Conservation (phyloP, 768 basidiomycete species). For the Lactarius deliciosus region DNA sequence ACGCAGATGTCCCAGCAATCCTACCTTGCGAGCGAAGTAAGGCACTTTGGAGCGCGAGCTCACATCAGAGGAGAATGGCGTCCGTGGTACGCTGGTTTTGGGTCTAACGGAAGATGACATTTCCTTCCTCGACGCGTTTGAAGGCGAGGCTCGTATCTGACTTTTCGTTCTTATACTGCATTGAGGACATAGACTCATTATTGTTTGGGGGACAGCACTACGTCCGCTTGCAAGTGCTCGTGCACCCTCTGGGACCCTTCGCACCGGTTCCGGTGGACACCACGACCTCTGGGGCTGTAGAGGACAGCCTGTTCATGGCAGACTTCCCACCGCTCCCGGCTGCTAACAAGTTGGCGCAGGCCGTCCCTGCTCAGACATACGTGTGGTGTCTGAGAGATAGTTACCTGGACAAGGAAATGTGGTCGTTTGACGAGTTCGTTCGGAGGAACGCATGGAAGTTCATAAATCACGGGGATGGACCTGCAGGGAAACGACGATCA, state of each 20-base stretch:
- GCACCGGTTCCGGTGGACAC: slow-evolving; percentile 32
- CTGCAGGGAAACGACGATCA: slow-evolving; percentile 43
- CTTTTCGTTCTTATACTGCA: neutral
- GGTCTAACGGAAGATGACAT: slow-evolving; percentile 71
- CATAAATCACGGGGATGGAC: slow-evolving; percentile 45
- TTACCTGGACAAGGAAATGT: slow-evolving; percentile 56
- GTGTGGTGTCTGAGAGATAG: slow-evolving; percentile 52
- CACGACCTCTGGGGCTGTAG: slow-evolving; percentile 19
- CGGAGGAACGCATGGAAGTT: slow-evolving; percentile 74
- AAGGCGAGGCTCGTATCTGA: slow-evolving; percentile 60
- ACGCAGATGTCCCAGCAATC: slow-evolving; percentile 82
- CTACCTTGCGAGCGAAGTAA: slow-evolving; percentile 55
- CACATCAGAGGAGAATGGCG: slow-evolving; percentile 61
- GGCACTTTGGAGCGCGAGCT: slow-evolving; percentile 43
- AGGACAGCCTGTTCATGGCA: slow-evolving; percentile 40
- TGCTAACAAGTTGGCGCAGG: slow-evolving; percentile 36
- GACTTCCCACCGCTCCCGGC: slow-evolving; percentile 44
- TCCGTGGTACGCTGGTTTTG: slow-evolving; percentile 75
- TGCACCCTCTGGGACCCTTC: slow-evolving; percentile 54
- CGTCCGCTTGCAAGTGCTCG: slow-evolving; percentile 49
- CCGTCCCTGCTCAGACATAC: slow-evolving; percentile 65
- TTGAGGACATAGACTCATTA: neutral
- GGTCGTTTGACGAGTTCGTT: slow-evolving; percentile 82
- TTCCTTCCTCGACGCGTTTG: slow-evolving; percentile 69
- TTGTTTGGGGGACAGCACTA: slow-evolving; percentile 60